Conservation (phyloP, 192 early-diverging fungal species). For the Chytriomyces sp. region DNA sequence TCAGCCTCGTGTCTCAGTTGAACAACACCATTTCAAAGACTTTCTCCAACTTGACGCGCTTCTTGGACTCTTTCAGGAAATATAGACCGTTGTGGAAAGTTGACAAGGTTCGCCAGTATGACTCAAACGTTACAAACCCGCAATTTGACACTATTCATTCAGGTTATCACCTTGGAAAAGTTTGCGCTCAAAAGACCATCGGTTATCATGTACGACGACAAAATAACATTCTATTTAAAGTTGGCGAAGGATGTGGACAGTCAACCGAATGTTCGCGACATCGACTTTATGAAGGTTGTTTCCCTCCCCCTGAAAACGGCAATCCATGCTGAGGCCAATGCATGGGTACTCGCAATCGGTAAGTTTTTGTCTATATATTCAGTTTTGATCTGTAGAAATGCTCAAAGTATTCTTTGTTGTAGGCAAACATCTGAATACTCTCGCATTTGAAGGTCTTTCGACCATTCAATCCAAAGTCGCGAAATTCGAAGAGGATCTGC, state of each 20-base stretch:
- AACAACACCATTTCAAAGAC: slow-evolving; percentile 58
- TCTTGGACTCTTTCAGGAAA: slow-evolving; percentile 64
- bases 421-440: slow-evolving; percentile 62
- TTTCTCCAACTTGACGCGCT: slow-evolving; percentile 56
- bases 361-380: background rate
- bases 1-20: slow-evolving; percentile 50
- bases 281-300: slow-evolving; percentile 64
- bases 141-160: slow-evolving; percentile 12
- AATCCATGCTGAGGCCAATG: slow-evolving; percentile 58
- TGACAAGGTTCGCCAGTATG: slow-evolving; percentile 53
- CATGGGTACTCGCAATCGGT: slow-evolving; percentile 65
- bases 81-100: slow-evolving; percentile 69
- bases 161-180: slow-evolving; percentile 67
- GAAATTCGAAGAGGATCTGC: slow-evolving; percentile 58
- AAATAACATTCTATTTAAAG: slow-evolving; percentile 65
- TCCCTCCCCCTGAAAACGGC: slow-evolving; percentile 56
- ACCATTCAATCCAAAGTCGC: slow-evolving; percentile 41
- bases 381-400: background rate
- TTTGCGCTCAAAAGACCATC: slow-evolving; percentile 70
- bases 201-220: slow-evolving; percentile 61
- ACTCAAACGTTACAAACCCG: background rate
- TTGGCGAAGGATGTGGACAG: slow-evolving; percentile 63
- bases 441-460: slow-evolving; percentile 51
- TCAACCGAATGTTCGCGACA: slow-evolving; percentile 52
- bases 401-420: slow-evolving; percentile 10